phyloP scores from a whole-genome alignment of 148 eudicot species.

The Hydrangea macrophylla region DNA sequence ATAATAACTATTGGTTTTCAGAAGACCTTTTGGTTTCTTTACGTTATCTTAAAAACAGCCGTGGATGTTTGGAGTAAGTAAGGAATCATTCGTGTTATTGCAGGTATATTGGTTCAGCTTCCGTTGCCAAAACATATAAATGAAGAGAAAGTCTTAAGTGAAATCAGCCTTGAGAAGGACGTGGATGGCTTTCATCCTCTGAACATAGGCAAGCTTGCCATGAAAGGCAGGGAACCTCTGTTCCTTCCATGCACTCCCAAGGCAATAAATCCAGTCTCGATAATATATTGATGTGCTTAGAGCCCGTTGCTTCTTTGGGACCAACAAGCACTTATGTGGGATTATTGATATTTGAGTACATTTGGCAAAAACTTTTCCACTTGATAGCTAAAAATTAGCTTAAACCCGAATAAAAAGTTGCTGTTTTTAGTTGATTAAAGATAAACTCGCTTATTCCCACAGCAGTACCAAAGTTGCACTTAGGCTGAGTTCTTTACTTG shows the following conservation, averaged over 20 bases:
- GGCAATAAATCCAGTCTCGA: conserved; percentile 45
- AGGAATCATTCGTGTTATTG: conserved; percentile 6
- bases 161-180: conserved; percentile 89
- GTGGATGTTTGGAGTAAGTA: background rate
- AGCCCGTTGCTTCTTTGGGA: conserved; percentile 21
- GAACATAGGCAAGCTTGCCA: conserved; percentile 97
- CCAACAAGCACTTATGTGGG: too few relatives aligned
- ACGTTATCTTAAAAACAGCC: background rate
- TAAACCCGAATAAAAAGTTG: too few relatives aligned
- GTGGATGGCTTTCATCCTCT: conserved; percentile 99
- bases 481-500: too few relatives aligned
- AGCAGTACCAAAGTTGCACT: too few relatives aligned
- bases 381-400: too few relatives aligned
- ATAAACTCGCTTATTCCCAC: too few relatives aligned
- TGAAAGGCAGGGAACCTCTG: conserved; percentile 99
- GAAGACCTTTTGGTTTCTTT: background rate
- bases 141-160: conserved; percentile 77
- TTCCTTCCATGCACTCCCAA: conserved; percentile 96
- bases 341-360: too few relatives aligned
- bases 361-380: too few relatives aligned
- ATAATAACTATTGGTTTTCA: background rate
- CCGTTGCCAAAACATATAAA: conserved; percentile 95
- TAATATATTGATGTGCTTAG: conserved; percentile 25
- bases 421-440: too few relatives aligned
- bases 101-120: conserved; percentile 97